These are phyloP conservation scores for Solanum sitiens DNA, from an alignment of 257 asterid genomes.

Conservation along the genomic window DNA sequence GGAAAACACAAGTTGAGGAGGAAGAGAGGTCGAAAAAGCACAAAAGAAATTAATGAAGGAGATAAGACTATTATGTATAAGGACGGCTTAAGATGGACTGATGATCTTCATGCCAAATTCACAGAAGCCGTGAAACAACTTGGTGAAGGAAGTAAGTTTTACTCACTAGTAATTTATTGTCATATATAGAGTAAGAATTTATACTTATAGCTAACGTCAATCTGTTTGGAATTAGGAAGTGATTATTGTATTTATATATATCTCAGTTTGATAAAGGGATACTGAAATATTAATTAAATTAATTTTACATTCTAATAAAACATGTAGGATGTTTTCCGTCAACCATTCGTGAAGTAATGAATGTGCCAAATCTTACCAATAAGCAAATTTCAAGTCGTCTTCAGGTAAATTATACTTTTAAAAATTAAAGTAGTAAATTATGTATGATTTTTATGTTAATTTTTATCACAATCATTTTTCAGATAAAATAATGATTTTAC, in stretches of 20 bases:
- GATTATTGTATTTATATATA: not conserved
- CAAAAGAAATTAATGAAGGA: not conserved
- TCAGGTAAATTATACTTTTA: too few relatives aligned
- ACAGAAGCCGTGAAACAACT: conserved; percentile 2
- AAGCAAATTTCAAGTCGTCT: not conserved
- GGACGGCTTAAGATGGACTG: conserved; percentile 1
- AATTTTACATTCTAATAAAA: not conserved
- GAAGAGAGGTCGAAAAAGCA: not conserved
- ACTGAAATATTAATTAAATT: not conserved
- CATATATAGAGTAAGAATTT: not conserved
- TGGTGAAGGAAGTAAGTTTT: conserved; percentile 19
- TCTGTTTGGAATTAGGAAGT: not conserved
- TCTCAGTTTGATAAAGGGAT: not conserved
- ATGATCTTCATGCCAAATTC: conserved; percentile 11
- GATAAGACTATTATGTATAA: not conserved
- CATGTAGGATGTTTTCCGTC: conserved; percentile 6
- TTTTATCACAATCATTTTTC: not conserved
- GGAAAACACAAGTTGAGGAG: not conserved
- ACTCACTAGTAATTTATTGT: too few relatives aligned
- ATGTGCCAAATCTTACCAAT: conserved; percentile 10
- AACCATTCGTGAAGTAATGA: conserved; percentile 8
- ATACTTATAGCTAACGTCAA: not conserved
- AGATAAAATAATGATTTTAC: not conserved
- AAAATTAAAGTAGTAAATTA: too few relatives aligned
- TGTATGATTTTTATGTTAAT: too few relatives aligned